Evolutionary conservation across 805 yeast genomes (phyloP), one percentile per base, ranked within the genome.

Genomic region (Clavispora santaluciae): DNA sequence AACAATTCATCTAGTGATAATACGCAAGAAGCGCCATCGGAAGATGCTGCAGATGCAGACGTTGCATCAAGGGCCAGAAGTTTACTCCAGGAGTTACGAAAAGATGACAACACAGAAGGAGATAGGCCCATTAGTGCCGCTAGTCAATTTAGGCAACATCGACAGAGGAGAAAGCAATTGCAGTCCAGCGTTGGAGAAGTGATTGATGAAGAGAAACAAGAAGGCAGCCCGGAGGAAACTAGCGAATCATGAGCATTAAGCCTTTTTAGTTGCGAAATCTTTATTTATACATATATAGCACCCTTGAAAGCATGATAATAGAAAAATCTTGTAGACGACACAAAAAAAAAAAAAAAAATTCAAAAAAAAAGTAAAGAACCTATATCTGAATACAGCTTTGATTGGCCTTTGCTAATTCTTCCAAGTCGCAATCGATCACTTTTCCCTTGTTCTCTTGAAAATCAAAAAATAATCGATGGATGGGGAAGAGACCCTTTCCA

Each of bases 21-120:
- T 6, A 50, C 45, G 5, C 57, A 50, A 1, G 49, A 22, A 15
- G 55, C 53, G 6, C 53, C 57, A 20, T 21, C 38, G 10, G 39
- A 36, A 15, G 48, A 40, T 33, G 25, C 11, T 1, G 60, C 51
- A 20, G 59, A 58, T 5, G 68, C 55, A 17, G 81, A 76, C 44
- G 72, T 78, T 13, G 78, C 78, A 1, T 64, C 67, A 2, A 69
- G 89, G 46, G 93, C 91, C 0, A 71, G 84, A 56, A 73, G 68
- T 38, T 68, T 84, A 43, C 64, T 84, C 15, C 75, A 73, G 52
- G 89, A 81, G 51, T 62, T 84, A 17, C 67, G 90, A 53, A 51
- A 48, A 24, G 48, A 39, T 2, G 51, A 49, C 2, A 24, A 20
- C 13, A 13, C 25, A 5, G 37, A 25, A 10, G 21, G n/a, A 13